Conservation (phyloP, 148 eudicot species). For the Fagopyrum esculentum region DNA sequence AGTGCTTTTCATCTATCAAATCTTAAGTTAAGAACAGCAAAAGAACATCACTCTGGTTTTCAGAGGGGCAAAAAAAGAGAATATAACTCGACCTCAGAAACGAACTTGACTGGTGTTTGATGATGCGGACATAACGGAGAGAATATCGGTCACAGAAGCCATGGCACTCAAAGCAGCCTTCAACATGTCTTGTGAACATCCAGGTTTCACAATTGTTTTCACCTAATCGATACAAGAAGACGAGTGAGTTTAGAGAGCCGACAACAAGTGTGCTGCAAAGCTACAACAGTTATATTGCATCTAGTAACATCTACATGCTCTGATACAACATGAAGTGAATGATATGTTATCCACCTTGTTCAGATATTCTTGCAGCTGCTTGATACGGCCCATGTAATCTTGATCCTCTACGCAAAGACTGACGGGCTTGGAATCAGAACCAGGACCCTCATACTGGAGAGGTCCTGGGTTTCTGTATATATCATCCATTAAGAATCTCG, state of each 20-base stretch:
- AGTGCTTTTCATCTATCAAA: neutral
- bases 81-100: slow-evolving; percentile 16
- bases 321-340: slow-evolving; percentile 18
- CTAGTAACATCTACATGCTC: neutral
- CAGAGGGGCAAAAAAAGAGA: neutral
- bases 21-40: neutral
- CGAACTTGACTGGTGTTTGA: slow-evolving; percentile 34
- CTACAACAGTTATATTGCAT: neutral
- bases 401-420: slow-evolving; percentile 90
- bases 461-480: slow-evolving; percentile 98
- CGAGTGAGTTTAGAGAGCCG: neutral
- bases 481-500: slow-evolving; percentile 81
- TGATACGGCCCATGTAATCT: slow-evolving; percentile 98
- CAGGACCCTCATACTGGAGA: slow-evolving; percentile 93
- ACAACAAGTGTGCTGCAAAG: neutral
- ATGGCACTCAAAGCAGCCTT: slow-evolving; percentile 89
- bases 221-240: slow-evolving; percentile 34
- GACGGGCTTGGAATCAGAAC: slow-evolving; percentile 86
- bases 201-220: slow-evolving; percentile 80
- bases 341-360: slow-evolving; percentile 46
- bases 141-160: slow-evolving; percentile 84
- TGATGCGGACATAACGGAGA: slow-evolving; percentile 57
- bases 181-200: slow-evolving; percentile 83
- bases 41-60: neutral
- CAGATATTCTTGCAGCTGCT: slow-evolving; percentile 68